A percentile compares a stretch with the other conserved stretches of the same genome.
Evolutionary conservation across 129 eudicot species (phyloP).

Genomic region (Solidago caesia): DNA sequence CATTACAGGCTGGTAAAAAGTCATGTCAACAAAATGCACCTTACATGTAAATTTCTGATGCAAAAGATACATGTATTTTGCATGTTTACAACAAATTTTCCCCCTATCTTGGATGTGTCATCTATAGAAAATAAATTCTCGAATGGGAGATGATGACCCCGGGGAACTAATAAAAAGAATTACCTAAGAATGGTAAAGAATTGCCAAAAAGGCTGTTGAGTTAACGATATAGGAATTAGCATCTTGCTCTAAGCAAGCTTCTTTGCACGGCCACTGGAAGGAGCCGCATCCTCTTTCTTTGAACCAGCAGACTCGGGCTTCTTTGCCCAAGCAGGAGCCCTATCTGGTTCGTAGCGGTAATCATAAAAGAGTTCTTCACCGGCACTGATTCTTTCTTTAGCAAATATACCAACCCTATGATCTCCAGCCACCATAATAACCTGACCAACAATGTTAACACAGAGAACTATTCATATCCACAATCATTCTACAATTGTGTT

Average conservation of each 20-base stretch:
- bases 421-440: slow-evolving; percentile 98
- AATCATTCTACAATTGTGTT: background rate
- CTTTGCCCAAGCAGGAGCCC: slow-evolving; percentile 96
- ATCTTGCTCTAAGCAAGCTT: slow-evolving; percentile 55
- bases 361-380: slow-evolving; percentile 97
- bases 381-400: slow-evolving; percentile 78
- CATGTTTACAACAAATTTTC: background rate
- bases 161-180: slow-evolving; percentile 20
- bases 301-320: slow-evolving; percentile 88
- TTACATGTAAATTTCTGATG: slow-evolving; percentile 23
- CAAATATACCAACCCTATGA: slow-evolving; percentile 96
- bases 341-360: slow-evolving; percentile 86
- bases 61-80: slow-evolving; percentile 19
- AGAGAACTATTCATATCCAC: background rate
- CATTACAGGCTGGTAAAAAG: slow-evolving; percentile 8
- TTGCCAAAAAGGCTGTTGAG: slow-evolving; percentile 25
- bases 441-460: slow-evolving; percentile 41
- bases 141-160: slow-evolving; percentile 25
- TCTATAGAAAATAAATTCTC: slow-evolving; percentile 30
- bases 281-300: slow-evolving; percentile 66
- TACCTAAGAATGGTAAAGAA: slow-evolving; percentile 29
- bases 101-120: slow-evolving; percentile 30
- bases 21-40: slow-evolving; percentile 26
- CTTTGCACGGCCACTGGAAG: slow-evolving; percentile 88
- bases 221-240: slow-evolving; percentile 1